Evolutionary conservation across 169 alveolate species (phyloP), one percentile per base, ranked within the genome.

Genomic region (Cryptosporidium ryanae): DNA sequence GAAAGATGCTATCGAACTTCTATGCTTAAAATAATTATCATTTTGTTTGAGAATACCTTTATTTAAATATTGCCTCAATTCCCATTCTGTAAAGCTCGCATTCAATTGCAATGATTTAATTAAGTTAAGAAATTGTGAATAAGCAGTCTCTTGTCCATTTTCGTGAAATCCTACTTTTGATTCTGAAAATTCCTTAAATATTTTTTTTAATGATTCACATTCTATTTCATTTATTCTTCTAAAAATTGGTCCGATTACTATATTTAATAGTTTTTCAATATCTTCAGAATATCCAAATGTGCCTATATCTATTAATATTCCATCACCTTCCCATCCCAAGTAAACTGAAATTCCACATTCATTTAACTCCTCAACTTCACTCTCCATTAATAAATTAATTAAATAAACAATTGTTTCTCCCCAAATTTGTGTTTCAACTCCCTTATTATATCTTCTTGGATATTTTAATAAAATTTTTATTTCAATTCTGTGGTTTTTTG

Each of bases 391-490:
- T 3, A 48, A 18, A 32, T 61, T n/a, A 27, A 76, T 27, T 13
- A 76, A 31, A 48, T 59, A 59, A 12, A 70, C 44, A 38, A 76
- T 76, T 5, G 63, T 23, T 46, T 18, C 46, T 25, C 87, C 87
- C 87, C 87, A 76, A 43, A 61, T 59, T 76, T 76, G 87, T 34
- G 87, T 76, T 61, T 76, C 71, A 5, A 76, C 43, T 32, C 87
- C 87, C 59, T 48, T 76, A 59, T 32, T 15, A 59, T 76, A 76
- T 38, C 87, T 76, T 50, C 87, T 76, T 18, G 87, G 87, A 76
- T 31, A 76, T 43, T 61, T 76, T 6, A 76, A 29, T 38, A 76
- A 70, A 38, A 76, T 34, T 18, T 27, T 76, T 32, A 76, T 76
- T 76, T 64, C 59, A 8, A 76, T 48, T 59, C 46, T 57, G 17